Conservation (phyloP, 805 yeast species). For the Metschnikowia orientalis region DNA sequence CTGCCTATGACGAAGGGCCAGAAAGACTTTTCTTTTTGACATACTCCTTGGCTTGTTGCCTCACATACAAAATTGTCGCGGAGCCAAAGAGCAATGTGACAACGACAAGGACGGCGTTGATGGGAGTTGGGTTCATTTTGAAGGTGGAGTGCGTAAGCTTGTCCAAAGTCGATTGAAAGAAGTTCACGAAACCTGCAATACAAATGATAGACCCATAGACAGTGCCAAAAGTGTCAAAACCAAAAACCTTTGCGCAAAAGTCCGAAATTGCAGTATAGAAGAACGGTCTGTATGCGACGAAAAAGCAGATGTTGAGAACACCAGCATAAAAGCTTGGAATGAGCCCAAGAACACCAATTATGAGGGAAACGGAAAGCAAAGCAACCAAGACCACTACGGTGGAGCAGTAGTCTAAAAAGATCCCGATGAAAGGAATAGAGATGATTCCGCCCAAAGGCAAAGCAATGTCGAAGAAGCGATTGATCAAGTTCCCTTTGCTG, state of each 20-base stretch:
- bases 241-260: slow-evolving; percentile 60
- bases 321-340: slow-evolving; percentile 40
- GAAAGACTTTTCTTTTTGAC: slow-evolving; percentile 1
- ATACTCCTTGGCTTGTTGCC: slow-evolving; percentile 10
- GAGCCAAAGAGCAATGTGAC: slow-evolving; percentile 44
- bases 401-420: slow-evolving; percentile 46
- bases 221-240: slow-evolving; percentile 57
- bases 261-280: slow-evolving; percentile 56
- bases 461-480: slow-evolving; percentile 48
- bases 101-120: slow-evolving; percentile 37
- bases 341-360: slow-evolving; percentile 48
- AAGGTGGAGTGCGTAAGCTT: slow-evolving; percentile 47
- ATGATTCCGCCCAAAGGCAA: slow-evolving; percentile 55
- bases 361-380: slow-evolving; percentile 38
- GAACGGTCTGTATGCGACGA: slow-evolving; percentile 54
- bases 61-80: slow-evolving; percentile 37
- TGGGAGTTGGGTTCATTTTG: slow-evolving; percentile 52
- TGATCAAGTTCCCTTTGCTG: slow-evolving; percentile 36
- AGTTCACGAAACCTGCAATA: slow-evolving; percentile 48
- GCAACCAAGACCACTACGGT: slow-evolving; percentile 41
- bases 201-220: slow-evolving; percentile 56
- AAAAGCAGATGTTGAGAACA: slow-evolving; percentile 41
- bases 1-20: too few relatives aligned
- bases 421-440: slow-evolving; percentile 52
- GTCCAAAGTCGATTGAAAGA: slow-evolving; percentile 45